Evolutionary conservation across 2,329 filamentous ascomycete species (phyloP).

Genomic region (Raffaelea albimanens): DNA sequence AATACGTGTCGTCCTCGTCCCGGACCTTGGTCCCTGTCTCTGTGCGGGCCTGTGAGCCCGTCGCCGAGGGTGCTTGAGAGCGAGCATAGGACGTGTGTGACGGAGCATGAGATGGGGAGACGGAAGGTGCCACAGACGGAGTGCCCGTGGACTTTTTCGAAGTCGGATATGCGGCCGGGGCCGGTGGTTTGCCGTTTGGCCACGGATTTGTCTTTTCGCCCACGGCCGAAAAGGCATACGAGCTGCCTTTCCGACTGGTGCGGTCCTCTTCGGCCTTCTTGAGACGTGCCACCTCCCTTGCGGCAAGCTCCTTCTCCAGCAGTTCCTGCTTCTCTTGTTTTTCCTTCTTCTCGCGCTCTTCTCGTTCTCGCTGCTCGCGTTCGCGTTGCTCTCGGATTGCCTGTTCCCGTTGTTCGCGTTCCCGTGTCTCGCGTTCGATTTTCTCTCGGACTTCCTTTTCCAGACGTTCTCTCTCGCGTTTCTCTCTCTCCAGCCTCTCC

Average conservation of each 20-base stretch:
- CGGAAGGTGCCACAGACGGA: slow-evolving; percentile 12
- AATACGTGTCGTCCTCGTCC: slow-evolving; percentile 55
- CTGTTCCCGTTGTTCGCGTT: slow-evolving; percentile 25
- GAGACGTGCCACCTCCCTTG: neutral
- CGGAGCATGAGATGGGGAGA: neutral
- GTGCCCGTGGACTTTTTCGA: slow-evolving; percentile 16
- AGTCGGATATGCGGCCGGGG: slow-evolving; percentile 15
- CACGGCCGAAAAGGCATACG: slow-evolving; percentile 55
- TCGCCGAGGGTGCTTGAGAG: slow-evolving; percentile 9
- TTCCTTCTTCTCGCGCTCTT: slow-evolving; percentile 20
- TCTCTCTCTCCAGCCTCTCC: slow-evolving; percentile 19
- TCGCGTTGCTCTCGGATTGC: slow-evolving; percentile 19
- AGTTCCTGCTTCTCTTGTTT: slow-evolving; percentile 25
- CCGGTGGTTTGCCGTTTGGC: slow-evolving; percentile 49
- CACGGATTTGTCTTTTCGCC: slow-evolving; percentile 64
- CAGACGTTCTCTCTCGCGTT: slow-evolving; percentile 6
- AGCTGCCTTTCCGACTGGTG: slow-evolving; percentile 33
- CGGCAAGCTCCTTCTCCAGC: slow-evolving; percentile 19
- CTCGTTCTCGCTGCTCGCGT: slow-evolving; percentile 17
- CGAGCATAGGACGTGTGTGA: neutral
- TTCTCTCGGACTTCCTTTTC: slow-evolving; percentile 38
- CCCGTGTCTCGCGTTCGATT: slow-evolving; percentile 31
- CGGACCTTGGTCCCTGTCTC: neutral
- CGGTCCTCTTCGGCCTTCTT: slow-evolving; percentile 21
- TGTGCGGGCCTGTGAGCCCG: slow-evolving; percentile 2